Evolutionary conservation across 208 protist genomes (phyloP), one percentile per base, ranked within the genome.

Genomic region (Kentomonas sorsogonicus): DNA sequence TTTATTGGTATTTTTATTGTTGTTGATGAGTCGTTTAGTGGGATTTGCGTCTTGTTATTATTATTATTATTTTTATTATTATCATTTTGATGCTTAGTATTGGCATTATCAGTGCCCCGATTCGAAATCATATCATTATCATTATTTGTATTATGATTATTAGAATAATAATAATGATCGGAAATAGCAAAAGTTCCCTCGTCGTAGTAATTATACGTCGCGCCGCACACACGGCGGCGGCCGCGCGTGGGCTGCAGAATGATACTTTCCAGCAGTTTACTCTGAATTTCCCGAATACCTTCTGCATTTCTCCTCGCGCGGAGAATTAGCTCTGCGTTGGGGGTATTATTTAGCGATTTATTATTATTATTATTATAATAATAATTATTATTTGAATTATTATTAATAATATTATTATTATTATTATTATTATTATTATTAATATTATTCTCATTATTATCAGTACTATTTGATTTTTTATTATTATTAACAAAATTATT

Each of bases 351-450:
- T n/a, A n/a, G n/a, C n/a, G n/a, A n/a, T n/a, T n/a, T n/a, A n/a
- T n/a, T n/a, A n/a, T 48, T 15, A 20, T 48, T 9, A 48, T 48
- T 15, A 20, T 18, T 11, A 41, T 16, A 16, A 41, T 41, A 16
- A 16, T 48, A 48, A 27, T 48, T 48, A 27, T 48, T 48, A 25
- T 48, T 48, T 48, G n/a, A n/a, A n/a, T 48, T 48, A 48, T 48
- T 27, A 13, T 13, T 23, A 9, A 48, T 18, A 27, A 26, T 9
- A 48, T 48, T 48, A 48, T 48, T 48, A 48, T 48, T 23, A 48
- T 48, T 48, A 20, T 48, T 18, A 48, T 48, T 48, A 20, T 23
- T 48, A 20, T 23, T 18, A 48, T 23, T 48, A 48, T 23, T 48
- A 26, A 27, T 48, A 48, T 15, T 15, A 48, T 48, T 48, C 25